Evolutionary conservation across 768 basidiomycete genomes (phyloP), one percentile per base, ranked within the genome.

Genomic region (Leucocoprinus sp.): DNA sequence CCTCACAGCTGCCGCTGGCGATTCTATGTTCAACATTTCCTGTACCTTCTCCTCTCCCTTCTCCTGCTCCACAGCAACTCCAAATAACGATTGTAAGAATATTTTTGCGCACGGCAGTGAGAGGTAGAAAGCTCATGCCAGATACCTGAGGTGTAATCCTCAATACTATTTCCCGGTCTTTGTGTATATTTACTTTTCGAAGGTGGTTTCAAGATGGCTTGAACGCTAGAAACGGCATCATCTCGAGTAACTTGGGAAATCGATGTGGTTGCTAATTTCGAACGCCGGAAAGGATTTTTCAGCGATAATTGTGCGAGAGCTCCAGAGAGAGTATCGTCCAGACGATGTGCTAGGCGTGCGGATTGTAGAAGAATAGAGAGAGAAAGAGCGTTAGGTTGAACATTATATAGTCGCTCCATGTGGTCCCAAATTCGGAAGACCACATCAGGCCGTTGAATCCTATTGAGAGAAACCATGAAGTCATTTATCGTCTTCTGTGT

Each of bases 391-490:
- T 83, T 74, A 0, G 81, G 82, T 2, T 64, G 58, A 0, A 81
- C 64, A 4, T 66, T 69, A 57, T 84, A 92, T 2, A 89, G 58
- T 0, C 60, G 54, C 3, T 64, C 64, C 62, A 87, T 75, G 19
- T 77, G 61, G n/a, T 82, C 78, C 82, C 84, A 91, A 1, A 89
- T 54, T 34, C 63, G 63, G 57, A 85, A 81, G 3, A 82, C 70
- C 5, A 72, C 63, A 52, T 85, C 83, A 0, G 82, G 82, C 2
- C 84, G 74, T 23, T 68, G 63, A 15, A 69, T 67, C 17, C 67
- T 68, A 19, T 68, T 66, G 33, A 89, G 66, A 0, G 72, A 50
- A 26, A 52, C 56, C 43, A 65, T 50, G 28, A 43, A 50, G 19
- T 52, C 52, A 31, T 51, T 53, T n/a, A 61, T 48, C 8, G 57